phyloP scores from a whole-genome alignment of 176 grass and related monocot species.

The Dactylis glomerata region DNA sequence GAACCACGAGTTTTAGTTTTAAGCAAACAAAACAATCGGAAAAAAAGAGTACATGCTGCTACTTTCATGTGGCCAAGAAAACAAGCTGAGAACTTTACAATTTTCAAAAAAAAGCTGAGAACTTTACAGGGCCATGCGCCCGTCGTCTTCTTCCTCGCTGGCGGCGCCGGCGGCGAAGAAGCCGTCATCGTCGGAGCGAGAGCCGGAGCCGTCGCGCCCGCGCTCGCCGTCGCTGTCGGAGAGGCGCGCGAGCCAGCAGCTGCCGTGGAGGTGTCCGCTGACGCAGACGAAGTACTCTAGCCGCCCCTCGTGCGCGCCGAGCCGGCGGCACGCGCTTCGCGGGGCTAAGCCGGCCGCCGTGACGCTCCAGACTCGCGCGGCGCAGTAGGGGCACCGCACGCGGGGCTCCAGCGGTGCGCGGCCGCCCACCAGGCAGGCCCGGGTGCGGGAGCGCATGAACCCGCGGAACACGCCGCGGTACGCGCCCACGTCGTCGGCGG shows the following conservation, averaged over 20 bases:
- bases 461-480: conserved; percentile 74
- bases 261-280: conserved; percentile 76
- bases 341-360: conserved; percentile 62
- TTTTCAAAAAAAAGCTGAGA: background rate
- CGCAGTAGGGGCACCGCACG: conserved; percentile 75
- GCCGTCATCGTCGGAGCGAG: background rate
- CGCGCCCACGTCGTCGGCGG: conserved; percentile 48
- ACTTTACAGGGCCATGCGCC: background rate
- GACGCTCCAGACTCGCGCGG: conserved; percentile 77
- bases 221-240: conserved; percentile 32
- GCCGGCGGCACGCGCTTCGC: conserved; percentile 45
- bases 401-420: conserved; percentile 47
- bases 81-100: background rate
- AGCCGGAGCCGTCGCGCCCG: background rate
- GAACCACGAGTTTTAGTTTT: background rate
- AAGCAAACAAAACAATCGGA: background rate
- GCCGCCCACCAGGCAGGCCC: conserved; percentile 49
- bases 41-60: background rate
- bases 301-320: conserved; percentile 43
- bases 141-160: background rate
- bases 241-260: conserved; percentile 69
- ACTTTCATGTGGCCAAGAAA: background rate
- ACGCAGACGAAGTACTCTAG: conserved; percentile 94
- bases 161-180: background rate
- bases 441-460: conserved; percentile 69